These are phyloP conservation scores for Aphanomyces euteiches DNA, from an alignment of 352 stramenopile species.

Conservation along the genomic window DNA sequence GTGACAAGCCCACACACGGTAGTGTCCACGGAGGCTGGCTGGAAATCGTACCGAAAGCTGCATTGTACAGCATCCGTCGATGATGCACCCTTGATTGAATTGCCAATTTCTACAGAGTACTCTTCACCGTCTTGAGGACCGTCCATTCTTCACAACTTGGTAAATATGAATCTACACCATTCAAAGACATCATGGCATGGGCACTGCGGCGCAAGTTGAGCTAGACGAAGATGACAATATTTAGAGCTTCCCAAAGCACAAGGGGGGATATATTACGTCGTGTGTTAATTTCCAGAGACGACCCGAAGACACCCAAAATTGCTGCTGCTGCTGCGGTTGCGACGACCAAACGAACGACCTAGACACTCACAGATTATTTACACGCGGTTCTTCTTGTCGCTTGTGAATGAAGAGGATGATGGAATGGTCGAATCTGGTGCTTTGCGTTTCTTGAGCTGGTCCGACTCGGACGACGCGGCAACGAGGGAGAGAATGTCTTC, in stretches of 20 bases:
- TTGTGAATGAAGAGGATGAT: neutral
- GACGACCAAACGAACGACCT: neutral
- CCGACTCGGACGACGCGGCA: conserved; percentile 46
- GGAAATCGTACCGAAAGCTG: conserved; percentile 79
- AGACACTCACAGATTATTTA: neutral
- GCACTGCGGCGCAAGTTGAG: too few species aligned
- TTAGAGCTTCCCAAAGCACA: too few species aligned
- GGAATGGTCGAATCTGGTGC: neutral
- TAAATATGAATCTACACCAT: neutral
- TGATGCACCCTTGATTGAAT: neutral
- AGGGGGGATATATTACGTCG: too few species aligned
- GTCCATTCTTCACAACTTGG: neutral
- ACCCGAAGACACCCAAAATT: too few species aligned
- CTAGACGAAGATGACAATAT: too few species aligned
- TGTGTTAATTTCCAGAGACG: too few species aligned
- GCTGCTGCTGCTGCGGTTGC: neutral
- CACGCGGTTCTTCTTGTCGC: conserved; percentile 11
- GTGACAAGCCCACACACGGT: conserved; percentile 59
- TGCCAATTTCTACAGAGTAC: neutral
- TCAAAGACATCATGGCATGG: too few species aligned
- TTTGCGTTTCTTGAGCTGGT: conserved; percentile 10
- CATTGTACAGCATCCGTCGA: conserved; percentile 3
- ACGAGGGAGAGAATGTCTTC: conserved; percentile 84
- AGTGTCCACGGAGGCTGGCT: conserved; percentile 72
- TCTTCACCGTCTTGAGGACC: neutral